Evolutionary conservation across 768 basidiomycete genomes (phyloP), one percentile per base, ranked within the genome.

Genomic region (Pulveroboletus sp.): DNA sequence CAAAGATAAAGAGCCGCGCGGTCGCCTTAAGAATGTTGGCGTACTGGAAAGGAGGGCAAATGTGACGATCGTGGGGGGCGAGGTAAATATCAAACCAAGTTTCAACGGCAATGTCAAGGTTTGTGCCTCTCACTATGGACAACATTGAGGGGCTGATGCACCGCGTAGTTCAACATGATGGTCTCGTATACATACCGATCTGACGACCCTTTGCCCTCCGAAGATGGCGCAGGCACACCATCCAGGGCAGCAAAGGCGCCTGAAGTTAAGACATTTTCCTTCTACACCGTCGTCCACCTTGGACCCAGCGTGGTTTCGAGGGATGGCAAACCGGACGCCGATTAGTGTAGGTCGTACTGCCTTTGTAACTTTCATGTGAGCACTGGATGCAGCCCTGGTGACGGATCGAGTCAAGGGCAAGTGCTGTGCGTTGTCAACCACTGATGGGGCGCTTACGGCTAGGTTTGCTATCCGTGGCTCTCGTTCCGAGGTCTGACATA

Each of bases 141-240:
- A 24, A 30, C 9, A 28, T 24, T 8, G 4, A 27, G 5, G 30
- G 14, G 51, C 39, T 63, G 24, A 54, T 32, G 30, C 8, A 10
- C 8, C 43, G n/a, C 31, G 37, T 66, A 97, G 94, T 93, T 93
- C 67, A 93, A 93, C 59, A 85, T 98, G 81, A 79, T 93, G 54
- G 86, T 99, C 2, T 82, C 91, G 3, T 97, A 92, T 68, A 95
- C 93, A 0, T 99, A 98, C 65, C 81, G 88, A 31, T 86, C 91
- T 0, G 95, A 98, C 61, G 94, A 96, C 53, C 77, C 83, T 21
- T 75, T 81, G 3, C 79, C 81, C 13, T 78, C 81, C 1, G 83
- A 85, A 46, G 78, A 81, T 53, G 80, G 79, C 45, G 78, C 78
- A 24, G 72, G 58, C 44, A 73, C 69, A n/a, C 70, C 68, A 8